Conservation (phyloP, 1,139 yeast species). For the Kodamaea ohmeri region DNA sequence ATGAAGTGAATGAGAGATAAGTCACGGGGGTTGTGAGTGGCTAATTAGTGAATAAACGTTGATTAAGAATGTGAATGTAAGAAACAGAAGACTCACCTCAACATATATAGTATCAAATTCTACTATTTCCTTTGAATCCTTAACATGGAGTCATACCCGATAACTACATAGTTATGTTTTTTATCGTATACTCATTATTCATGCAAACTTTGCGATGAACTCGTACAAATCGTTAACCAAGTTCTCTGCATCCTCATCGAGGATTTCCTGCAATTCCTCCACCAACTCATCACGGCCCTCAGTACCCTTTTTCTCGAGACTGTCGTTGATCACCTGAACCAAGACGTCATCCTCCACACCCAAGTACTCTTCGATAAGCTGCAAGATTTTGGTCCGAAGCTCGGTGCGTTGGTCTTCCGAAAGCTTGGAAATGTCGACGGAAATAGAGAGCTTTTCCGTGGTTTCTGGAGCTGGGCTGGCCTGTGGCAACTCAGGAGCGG, state of each 20-base stretch:
- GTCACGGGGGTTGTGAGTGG: no score
- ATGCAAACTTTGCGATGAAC: constrained; percentile 15
- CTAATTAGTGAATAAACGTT: no score
- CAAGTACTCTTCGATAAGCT: constrained; percentile 48
- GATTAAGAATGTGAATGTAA: no score
- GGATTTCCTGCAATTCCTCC: constrained; percentile 48
- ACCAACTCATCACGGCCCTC: constrained; percentile 30
- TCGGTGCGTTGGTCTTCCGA: constrained; percentile 15
- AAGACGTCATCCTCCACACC: constrained; percentile 54
- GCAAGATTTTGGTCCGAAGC: constrained; percentile 35
- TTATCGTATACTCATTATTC: not conserved
- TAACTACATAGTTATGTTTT: no score
- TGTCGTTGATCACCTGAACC: constrained; percentile 40
- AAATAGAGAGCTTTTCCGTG: not conserved
- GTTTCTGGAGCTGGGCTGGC: constrained; percentile 10
- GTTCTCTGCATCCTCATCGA: constrained; percentile 54
- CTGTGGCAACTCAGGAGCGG: constrained; percentile 11
- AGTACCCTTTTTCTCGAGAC: constrained; percentile 29
- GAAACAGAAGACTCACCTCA: no score
- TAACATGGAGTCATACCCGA: no score
- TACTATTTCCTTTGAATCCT: no score
- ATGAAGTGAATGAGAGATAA: no score
- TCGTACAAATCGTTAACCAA: constrained; percentile 40
- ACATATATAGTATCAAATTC: no score
- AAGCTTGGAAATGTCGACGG: constrained; percentile 15